Evolutionary conservation across 768 basidiomycete species (phyloP), one percentile per base, ranked within the genome.

Genomic region (Russula lepida): DNA sequence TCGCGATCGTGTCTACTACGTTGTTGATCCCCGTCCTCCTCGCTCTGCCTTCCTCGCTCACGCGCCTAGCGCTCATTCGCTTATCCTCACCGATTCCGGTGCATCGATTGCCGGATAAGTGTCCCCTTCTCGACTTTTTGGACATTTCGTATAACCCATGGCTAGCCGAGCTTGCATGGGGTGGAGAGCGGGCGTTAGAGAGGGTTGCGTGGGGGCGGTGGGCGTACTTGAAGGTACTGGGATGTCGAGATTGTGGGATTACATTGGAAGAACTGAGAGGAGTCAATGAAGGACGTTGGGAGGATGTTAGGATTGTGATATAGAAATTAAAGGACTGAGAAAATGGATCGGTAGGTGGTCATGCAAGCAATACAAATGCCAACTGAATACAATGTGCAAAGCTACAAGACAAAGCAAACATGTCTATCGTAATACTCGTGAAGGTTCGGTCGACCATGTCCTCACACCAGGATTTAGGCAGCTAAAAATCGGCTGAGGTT

Each of bases 111-210:
- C 81, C 86, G 0, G 73, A 71, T 12, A 68, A 79, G 15, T 86
- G 84, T 64, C 88, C 88, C 0, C 70, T 84, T n/a, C 72, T 90
- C 28, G 73, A 79, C 23, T 67, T 84, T 27, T 70, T 89, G 35
- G 88, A 89, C 68, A 69, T 90, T 50, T 90, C 88, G 0, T 87
- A 79, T 69, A 89, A 89, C 53, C 39, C 55, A 5, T 82, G 81
- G 81, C 66, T 82, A 27, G 64, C 50, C 13, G 52, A 62, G 60
- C 57, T 19, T 64, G 35, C 68, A 11, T 68, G 66, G 23, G 74
- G 74, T 23, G 73, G 70, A 8, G 63, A 71, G 28, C 68, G 74
- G 49, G 72, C 73, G 12, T 64, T 86, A 21, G 79, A 79, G 52
- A 78, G 78, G 43, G 72, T 85, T 4, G 77, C 81, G 44, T 90